Base-by-base conservation (phyloP, 352 stramenopile genomes). In the Phytophthora ramorum region DNA sequence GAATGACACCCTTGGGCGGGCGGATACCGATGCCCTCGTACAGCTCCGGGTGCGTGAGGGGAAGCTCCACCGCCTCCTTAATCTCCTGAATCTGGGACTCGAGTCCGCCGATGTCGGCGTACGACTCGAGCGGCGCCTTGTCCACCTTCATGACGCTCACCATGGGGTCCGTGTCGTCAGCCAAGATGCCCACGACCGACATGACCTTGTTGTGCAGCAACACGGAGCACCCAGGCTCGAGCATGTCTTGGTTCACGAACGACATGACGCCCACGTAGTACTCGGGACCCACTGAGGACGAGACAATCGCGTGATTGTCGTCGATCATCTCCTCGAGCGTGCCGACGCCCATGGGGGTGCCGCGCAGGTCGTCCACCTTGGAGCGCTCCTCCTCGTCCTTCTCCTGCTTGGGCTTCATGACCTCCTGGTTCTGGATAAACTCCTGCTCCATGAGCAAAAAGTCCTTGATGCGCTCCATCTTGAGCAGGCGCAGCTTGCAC, bases 281-380 rank as follows among this genome's bases (percentile, higher is more conserved):
- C 79, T 99, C 98, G 2, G 98, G 97, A 0, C 98, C 98, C 32
- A 99, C 97, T 30, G 85, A 98, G 12, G 95, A 98, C 32, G 92
- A 98, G 28, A 99, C 98, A 75, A 99, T 99, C 24, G 97, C 97
- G 81, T 99, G 98, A 81, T 99, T 99, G 79, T 99, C 98, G 81
- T 99, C 98, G 71, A 99, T 99, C 80, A 99, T 98, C 83, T 99
- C 98, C 75, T 99, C 98, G 8, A 99, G 84, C 35, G 94, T 99
- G 50, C 98, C 98, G 28, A 99, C 97, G 41, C 91, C 93, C 80
- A 99, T 97, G 44, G 98, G 98, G 34, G 92, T 98, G 52, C 98
- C 98, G 26, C 98, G 94, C 44, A 99, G 85, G 62, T 99, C 98
- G 65, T 99, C 98, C 50, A 99, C 92, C 79, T 99, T 99, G 51